Percentiles rank a stretch among this genome's conserved stretches.
Conservation (phyloP, 257 asterid genomes). For the Lavandula angustifolia region DNA sequence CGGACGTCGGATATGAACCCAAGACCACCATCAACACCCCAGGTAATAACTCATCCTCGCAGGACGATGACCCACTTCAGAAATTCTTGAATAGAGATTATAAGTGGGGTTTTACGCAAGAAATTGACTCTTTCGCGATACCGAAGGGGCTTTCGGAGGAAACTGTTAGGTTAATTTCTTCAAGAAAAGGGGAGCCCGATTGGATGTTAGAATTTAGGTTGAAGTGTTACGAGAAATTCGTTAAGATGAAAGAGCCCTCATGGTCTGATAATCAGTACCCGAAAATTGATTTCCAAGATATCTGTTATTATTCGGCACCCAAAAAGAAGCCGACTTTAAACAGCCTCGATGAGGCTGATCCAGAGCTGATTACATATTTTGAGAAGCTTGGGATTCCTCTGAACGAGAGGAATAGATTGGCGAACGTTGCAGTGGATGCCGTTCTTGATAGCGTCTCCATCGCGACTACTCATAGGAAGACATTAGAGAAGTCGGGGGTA, state of each 20-base stretch:
- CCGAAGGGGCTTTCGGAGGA: conserved; percentile 89
- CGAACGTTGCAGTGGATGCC: conserved; percentile 95
- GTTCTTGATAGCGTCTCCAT: conserved; percentile 94
- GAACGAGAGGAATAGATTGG: conserved; percentile 81
- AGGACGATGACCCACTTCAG: conserved; percentile 66
- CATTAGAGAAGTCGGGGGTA: conserved; percentile 80
- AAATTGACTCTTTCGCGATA: conserved; percentile 80
- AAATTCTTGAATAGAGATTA: conserved; percentile 78
- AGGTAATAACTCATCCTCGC: conserved; percentile 46
- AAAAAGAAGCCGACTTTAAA: conserved; percentile 80
- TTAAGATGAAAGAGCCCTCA: conserved; percentile 72
- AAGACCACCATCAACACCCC: conserved; percentile 57
- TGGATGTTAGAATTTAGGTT: conserved; percentile 92
- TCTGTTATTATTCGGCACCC: conserved; percentile 87
- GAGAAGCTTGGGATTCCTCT: conserved; percentile 87
- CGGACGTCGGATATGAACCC: conserved; percentile 65
- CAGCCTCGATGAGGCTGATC: conserved; percentile 90
- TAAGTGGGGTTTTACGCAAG: conserved; percentile 82
- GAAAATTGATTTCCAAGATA: conserved; percentile 64
- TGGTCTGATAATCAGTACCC: conserved; percentile 94
- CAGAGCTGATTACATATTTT: conserved; percentile 76
- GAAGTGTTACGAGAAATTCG: conserved; percentile 68
- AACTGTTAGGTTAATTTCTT: conserved; percentile 78
- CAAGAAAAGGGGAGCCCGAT: conserved; percentile 66
- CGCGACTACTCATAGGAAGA: conserved; percentile 88